Evolutionary conservation across 2,329 filamentous ascomycete genomes (phyloP), one percentile per base, ranked within the genome.

Genomic region (Neocucurbitaria cava): DNA sequence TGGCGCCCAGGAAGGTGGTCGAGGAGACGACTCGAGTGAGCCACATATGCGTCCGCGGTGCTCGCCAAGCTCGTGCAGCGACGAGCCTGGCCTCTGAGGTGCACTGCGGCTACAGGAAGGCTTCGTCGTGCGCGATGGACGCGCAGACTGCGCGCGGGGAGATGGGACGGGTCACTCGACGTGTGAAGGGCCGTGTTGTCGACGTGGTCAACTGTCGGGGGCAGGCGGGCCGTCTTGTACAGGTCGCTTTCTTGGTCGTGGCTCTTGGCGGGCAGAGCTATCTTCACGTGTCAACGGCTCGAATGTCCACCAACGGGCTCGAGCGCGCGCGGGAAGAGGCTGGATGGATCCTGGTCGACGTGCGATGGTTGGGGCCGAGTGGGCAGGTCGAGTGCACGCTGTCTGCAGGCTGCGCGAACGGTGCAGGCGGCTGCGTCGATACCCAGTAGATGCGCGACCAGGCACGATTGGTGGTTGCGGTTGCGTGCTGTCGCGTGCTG

Each of bases 1-100:
- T 92, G 79, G 90, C 90, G 78, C 93, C 85, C 69, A 98, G 87
- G 80, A 97, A 98, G 78, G 91, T 79, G 73, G 89, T 83, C 79
- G 91, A 91, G 72, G 91, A 91, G 67, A 93, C 74, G 75, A 89
- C 84, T 75, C 89, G 88, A 77, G 93, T 87, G 77, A 94, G 83
- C 89, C 89, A 92, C 91, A 96, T 96, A 78, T 81, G 80, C 79
- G 77, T 77, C 71, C 70, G 76, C 74, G 62, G 69, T 62, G 62
- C 18, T 71, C 77, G 78, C 77, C 76, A 74, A 80, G 76, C 77
- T 79, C 78, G 73, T 80, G 71, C 69, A 74, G 71, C 65, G 77
- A 78, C 79, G 79, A 76, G 69, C 68, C 61, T 62, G 69, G 64
- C 62, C 41, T 61, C 49, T 63, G 67, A 64, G 58, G 63, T 55